Base-by-base conservation (phyloP, 2,329 filamentous ascomycete genomes). In the Thelonectria discophora region DNA sequence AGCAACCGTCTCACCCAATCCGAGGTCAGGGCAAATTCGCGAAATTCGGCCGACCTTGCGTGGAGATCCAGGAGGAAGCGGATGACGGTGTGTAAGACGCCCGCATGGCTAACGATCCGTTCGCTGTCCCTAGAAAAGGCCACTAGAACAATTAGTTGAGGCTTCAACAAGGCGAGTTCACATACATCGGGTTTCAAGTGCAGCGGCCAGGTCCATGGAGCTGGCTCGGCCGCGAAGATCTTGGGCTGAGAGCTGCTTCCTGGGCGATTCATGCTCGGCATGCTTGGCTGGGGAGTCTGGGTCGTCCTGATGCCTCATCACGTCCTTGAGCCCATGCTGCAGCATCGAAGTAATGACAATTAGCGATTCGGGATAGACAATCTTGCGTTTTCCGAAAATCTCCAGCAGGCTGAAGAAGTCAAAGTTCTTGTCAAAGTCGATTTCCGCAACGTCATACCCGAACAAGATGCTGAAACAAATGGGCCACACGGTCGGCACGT, bases 401-500 rank as follows among this genome's bases (percentile, higher is more conserved):
- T 93, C 88, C 5, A 93, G 77, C 1, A 99, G 82, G 61, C 85
- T 90, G 66, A 87, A 89, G 17, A 91, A 84, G 67, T 94, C 90
- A 69, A 97, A 90, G 24, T 88, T 83, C 66, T 86, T 84, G 53
- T 91, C 87, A 68, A 93, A 86, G 70, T 94, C 86, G 68, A 94
- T 85, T 50, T 86, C 86, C 2, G 88, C 88, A 47, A 96, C 86
- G 72, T 97, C 93, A 43, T 88, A 84, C 1, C 92, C 93, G 72
- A 99, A 97, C 2, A 99, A 78, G 20, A 98, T 90, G 55, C 92
- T 89, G 76, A 99, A 92, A 72, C 91, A 93, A 45, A 95, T 89
- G 0, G 90, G 88, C 95, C 95, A 98, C 24, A 98, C 78, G 0
- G 88, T 87, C 2, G 93, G 87, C 15, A 93, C 85, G 71, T 92